Evolutionary conservation across 139 green algal species (phyloP), one percentile per base, ranked within the genome.

Genomic region (Micromonas pusilla): DNA sequence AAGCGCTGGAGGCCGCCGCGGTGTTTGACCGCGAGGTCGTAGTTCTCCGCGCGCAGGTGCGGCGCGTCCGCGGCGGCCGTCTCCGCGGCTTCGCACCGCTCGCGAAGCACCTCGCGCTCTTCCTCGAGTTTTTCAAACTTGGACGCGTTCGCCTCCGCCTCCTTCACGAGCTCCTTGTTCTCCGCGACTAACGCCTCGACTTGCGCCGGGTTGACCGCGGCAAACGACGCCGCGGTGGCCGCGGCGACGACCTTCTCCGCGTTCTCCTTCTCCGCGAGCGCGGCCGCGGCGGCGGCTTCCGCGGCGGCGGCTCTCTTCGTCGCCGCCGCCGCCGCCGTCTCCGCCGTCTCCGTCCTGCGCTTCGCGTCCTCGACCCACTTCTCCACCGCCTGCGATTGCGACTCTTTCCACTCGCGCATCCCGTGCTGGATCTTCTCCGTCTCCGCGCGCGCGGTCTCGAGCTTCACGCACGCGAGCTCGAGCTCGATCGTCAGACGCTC

Each of bases 11-110:
- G 60, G 25, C 60, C 60, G n/a, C 13, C 60, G 23, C 60, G 60
- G n/a, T 68, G 60, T 19, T 68, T 68, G 19, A 30, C 25, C 19
- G 60, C 60, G 60, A 68, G 60, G 23, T 68, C 60, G 60, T 68
- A 68, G 60, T 68, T 68, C 25, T 30, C 60, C 60, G 60, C 60
- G 23, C 60, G 60, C 19, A 68, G 60, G 19, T 68, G 25, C 6
- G 60, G 25, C 19, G n/a, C 60, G 6, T 68, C 60, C 16, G n/a
- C 60, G 13, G 25, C 60, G n/a, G n/a, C 5, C 60, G 5, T 28
- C 25, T 68, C 60, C 45, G 45, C 45, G 9, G 45, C 45, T 16
- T 57, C 45, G 45, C 45, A 57, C 16, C 45, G 9, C 45, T 9
- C 45, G 45, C 45, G 45, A 16, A 57, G 45, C 45, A 23, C 45